Evolutionary conservation across 352 stramenopile species (phyloP), one percentile per base, ranked within the genome.

Genomic region (Phytophthora lateralis): DNA sequence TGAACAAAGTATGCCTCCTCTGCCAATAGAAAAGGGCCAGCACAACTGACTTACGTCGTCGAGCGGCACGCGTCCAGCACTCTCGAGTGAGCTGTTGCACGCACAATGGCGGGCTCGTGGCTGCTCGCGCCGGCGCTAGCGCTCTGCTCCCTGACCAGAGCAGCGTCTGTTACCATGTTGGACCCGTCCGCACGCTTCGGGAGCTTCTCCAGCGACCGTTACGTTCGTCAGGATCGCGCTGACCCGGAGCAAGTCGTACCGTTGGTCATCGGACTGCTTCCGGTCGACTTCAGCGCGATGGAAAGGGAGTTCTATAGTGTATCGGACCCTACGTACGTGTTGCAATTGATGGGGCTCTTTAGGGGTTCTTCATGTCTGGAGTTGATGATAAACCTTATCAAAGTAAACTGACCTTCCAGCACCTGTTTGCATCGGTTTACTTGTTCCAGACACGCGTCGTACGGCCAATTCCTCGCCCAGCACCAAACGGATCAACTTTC

Each of bases 281-380:
- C 72, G 9, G 43, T 30, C 4, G 78, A 91, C 73, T 90, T 88
- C 62, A 52, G 57, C 14, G 53, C 55, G 5, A 45, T 93, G 10
- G 84, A 91, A 64, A 59, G 58, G 30, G 63, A 58, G 24, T 69
- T 93, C 24, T 91, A 76, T 60, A 42, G 60, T 6, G 68, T 89
- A 0, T 88, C 84, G 0, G 60, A 89, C 49, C 84, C 84, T 7
- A 66, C 41, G 79, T 90, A 76, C 32, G 79, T 80, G 12, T 29
- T 60, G 21, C 14, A 44, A 55, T 62, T 55, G 30, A 8, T 38
- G 8, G 17, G 0, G 12, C 30, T 35, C 4, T 38, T 26, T 46
- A 4, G n/a, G n/a, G n/a, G n/a, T n/a, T n/a, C n/a, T 30, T n/a
- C 24, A 4, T 9, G 7, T 8, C n/a, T 4, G 18, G 17, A 41